phyloP scores from a whole-genome alignment of 768 basidiomycete species.

The Pleurotus citrinopileatus region DNA sequence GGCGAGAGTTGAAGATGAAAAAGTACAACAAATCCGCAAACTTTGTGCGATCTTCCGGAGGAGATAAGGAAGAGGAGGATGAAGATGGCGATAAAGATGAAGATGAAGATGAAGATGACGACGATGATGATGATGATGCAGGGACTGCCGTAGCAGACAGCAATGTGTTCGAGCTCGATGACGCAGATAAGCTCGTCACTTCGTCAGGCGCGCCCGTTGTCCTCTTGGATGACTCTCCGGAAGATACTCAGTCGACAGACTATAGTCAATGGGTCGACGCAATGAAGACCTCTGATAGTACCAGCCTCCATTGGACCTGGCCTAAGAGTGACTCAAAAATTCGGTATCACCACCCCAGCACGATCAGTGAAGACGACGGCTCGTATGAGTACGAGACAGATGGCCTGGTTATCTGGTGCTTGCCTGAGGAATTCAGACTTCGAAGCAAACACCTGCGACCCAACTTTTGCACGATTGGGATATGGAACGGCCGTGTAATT shows the following conservation, averaged over 20 bases:
- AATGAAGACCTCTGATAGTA: not conserved
- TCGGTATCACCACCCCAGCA: not conserved
- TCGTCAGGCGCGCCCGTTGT: not conserved
- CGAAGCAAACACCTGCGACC: slow-evolving; percentile 1
- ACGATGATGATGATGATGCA: too few species aligned
- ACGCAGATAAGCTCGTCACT: not conserved
- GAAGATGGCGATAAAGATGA: too few species aligned
- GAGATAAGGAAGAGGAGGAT: too few species aligned
- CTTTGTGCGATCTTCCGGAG: too few species aligned
- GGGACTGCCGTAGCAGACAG: too few species aligned
- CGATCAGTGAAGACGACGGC: not conserved
- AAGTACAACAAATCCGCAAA: not conserved
- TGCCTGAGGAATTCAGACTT: not conserved
- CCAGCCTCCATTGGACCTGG: not conserved
- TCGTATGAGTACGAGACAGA: not conserved
- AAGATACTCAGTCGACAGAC: not conserved
- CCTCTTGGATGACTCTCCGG: not conserved
- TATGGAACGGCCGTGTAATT: slow-evolving; percentile 3
- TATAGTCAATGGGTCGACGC: not conserved
- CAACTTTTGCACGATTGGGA: not conserved
- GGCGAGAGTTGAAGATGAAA: not conserved
- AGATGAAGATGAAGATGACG: too few species aligned
- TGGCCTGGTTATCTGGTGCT: not conserved
- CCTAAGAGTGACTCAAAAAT: not conserved
- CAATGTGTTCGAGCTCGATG: not conserved